Evolutionary conservation across 208 protist genomes (phyloP).

Genomic region (Crithidia brevicula): DNA sequence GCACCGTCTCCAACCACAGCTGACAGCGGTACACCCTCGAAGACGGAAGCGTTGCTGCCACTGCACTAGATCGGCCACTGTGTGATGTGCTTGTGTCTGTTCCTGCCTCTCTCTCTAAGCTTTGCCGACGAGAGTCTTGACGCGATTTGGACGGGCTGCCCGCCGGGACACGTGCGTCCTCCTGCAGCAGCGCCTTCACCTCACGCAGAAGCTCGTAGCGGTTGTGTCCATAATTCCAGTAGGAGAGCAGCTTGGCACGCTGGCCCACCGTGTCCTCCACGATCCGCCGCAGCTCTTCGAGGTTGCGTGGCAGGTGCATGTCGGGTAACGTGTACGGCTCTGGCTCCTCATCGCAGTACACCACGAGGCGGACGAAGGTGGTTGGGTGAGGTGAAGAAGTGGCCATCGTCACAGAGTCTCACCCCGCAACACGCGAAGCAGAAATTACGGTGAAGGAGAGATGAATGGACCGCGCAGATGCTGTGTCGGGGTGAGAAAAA

Average conservation of each 20-base stretch:
- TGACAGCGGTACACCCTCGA: slow-evolving; percentile 38
- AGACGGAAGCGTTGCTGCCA: neutral
- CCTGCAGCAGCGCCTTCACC: slow-evolving; percentile 27
- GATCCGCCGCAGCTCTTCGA: slow-evolving; percentile 25
- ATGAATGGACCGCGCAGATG: too few species aligned
- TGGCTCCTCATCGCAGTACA: slow-evolving; percentile 43
- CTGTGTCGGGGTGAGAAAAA: too few species aligned
- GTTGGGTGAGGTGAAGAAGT: neutral
- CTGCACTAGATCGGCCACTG: slow-evolving; percentile 8
- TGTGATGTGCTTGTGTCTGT: slow-evolving; percentile 3
- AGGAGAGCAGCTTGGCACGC: slow-evolving; percentile 48
- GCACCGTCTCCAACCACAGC: slow-evolving; percentile 67
- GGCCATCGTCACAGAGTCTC: slow-evolving; percentile 1
- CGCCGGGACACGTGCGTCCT: neutral
- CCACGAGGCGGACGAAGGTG: slow-evolving; percentile 34
- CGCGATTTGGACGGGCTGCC: neutral
- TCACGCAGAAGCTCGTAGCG: slow-evolving; percentile 54
- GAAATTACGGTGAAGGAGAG: too few species aligned
- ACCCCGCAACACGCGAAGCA: too few species aligned
- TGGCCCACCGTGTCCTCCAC: slow-evolving; percentile 33
- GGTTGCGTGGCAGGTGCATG: slow-evolving; percentile 16
- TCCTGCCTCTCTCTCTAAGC: neutral
- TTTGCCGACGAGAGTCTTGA: neutral
- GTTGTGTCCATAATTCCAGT: slow-evolving; percentile 49
- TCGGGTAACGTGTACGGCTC: slow-evolving; percentile 23